Percentiles rank a stretch among this genome's conserved stretches.
Evolutionary conservation across 208 protist genomes (phyloP).

Genomic region (Leishmania tropica): DNA sequence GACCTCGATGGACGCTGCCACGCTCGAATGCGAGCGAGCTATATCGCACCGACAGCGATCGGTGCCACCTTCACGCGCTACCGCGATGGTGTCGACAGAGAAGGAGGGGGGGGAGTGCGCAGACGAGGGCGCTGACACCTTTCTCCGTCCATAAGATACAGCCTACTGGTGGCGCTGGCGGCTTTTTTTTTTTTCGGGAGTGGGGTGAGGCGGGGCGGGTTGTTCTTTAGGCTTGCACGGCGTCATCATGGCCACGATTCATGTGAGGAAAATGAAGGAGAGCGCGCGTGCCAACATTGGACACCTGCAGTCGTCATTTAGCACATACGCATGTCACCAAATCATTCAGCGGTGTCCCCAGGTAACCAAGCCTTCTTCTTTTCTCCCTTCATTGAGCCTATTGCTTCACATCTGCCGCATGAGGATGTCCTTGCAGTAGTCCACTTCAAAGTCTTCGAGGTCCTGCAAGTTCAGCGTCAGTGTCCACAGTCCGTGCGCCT

Average conservation of each 20-base stretch:
- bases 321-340: neutral
- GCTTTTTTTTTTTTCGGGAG: neutral
- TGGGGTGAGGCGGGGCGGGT: too few relatives aligned
- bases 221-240: neutral
- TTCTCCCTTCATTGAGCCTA: neutral
- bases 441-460: constrained; percentile 91
- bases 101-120: neutral
- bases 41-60: neutral
- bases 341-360: neutral
- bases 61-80: neutral
- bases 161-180: neutral
- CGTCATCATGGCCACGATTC: neutral
- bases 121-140: neutral
- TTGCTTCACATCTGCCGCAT: constrained; percentile 62
- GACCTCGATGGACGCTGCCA: neutral
- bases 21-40: neutral
- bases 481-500: constrained; percentile 88
- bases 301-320: neutral
- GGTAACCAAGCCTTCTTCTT: neutral
- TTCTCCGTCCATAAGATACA: neutral
- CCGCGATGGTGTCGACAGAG: neutral
- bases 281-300: neutral
- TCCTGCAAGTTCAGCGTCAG: constrained; percentile 91
- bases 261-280: constrained; percentile 8
- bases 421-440: constrained; percentile 91